Evolutionary conservation across 805 yeast species (phyloP).

Genomic region (Candida piceae): DNA sequence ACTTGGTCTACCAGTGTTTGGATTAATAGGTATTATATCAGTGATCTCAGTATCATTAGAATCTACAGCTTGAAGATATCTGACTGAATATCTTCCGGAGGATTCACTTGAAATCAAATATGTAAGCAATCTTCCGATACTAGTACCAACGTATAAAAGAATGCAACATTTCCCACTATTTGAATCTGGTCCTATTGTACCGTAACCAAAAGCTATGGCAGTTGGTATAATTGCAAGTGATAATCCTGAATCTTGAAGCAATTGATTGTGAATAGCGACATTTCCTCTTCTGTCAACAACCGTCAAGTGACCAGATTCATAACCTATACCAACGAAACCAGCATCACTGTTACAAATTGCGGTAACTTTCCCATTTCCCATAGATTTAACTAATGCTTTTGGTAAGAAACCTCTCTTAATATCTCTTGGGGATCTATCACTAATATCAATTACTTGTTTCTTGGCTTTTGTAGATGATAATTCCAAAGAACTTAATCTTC

Average conservation of each 20-base stretch:
- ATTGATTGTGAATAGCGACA: constrained; percentile 40
- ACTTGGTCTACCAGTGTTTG: constrained; percentile 58
- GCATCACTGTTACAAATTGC: constrained; percentile 64
- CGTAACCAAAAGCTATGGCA: constrained; percentile 65
- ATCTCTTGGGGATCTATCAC: constrained; percentile 46
- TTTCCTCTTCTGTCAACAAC: constrained; percentile 76
- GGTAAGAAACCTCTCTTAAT: constrained; percentile 63
- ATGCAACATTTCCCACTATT: constrained; percentile 66
- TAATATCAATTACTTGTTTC: constrained; percentile 37
- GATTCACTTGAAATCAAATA: constrained; percentile 61
- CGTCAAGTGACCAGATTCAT: constrained; percentile 65
- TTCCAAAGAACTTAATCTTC: constrained; percentile 27
- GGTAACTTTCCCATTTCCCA: constrained; percentile 44
- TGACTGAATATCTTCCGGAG: constrained; percentile 57
- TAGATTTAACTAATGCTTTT: constrained; percentile 37
- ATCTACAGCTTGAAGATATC: constrained; percentile 42
- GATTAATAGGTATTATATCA: constrained; percentile 52
- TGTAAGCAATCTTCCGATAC: constrained; percentile 61
- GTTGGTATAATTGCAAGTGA: constrained; percentile 40
- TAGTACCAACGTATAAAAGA: constrained; percentile 69
- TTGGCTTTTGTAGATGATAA: constrained; percentile 26
- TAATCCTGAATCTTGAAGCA: constrained; percentile 25
- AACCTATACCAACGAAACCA: constrained; percentile 82
- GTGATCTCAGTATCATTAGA: constrained; percentile 49
- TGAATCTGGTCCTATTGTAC: constrained; percentile 48